Evolutionary conservation across 768 basidiomycete species (phyloP), one percentile per base, ranked within the genome.

Genomic region (Tubosaeta sp.): DNA sequence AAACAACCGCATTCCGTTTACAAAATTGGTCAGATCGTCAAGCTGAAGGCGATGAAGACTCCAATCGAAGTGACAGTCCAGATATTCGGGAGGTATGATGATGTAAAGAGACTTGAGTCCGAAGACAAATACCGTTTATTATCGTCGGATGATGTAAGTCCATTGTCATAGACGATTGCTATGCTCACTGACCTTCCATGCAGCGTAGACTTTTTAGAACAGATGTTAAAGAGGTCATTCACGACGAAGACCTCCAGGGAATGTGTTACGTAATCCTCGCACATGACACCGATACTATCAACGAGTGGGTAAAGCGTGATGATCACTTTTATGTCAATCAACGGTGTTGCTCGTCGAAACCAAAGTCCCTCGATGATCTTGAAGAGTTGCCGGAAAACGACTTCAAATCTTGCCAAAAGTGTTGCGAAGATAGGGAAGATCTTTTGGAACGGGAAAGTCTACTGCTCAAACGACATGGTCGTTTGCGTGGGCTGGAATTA

Each of bases 401-500:
- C 7, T 68, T 81, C 13, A 31, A 56, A 5, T 58, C 46, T 11
- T 87, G 83, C 48, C 35, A 55, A 6, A 48, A 38, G 12, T 86
- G 84, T 53, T 58, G 57, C 32, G 27, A 60, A 2, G 67, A 67
- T 21, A 74, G 73, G 14, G 58, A 61, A 29, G 57, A 61, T 3
- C 53, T 49, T 21, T 51, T 77, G 3, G 49, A 66, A 14, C 60
- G 69, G 16, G 59, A 61, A 13, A 52, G 67, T 6, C 38, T 58
- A 5, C 68, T 78, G 9, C 57, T 70, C 6, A 49, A 61, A 18
- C 64, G 66, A 11, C 69, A 78, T 36, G 73, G 70, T 8, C 77
- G 76, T 19, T 65, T 89, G 19, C 69, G 74, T 47, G 82, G 81
- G 2, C 53, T 90, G 49, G 87, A 90, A 59, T 68, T 90, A 6